Evolutionary conservation across 352 stramenopile genomes (phyloP).

Genomic region (Pythium oligandrum): DNA sequence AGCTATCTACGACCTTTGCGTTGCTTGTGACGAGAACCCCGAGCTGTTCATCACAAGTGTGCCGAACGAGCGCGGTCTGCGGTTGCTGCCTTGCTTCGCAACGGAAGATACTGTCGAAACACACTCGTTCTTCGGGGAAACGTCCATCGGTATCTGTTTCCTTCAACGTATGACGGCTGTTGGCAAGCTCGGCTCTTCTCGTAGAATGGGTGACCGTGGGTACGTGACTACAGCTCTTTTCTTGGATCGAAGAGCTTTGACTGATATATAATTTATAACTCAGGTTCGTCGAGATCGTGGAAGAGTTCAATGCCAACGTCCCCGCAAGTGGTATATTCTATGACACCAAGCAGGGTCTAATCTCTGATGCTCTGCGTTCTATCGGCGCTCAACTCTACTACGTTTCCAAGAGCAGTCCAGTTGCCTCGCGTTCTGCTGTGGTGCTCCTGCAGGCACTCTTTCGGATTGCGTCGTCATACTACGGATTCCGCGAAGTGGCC

Average conservation of each 20-base stretch:
- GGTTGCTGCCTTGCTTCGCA: slow-evolving; percentile 67
- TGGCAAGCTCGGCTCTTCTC: slow-evolving; percentile 48
- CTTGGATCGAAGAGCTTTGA: no score
- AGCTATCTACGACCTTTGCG: slow-evolving; percentile 72
- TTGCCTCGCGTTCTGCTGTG: slow-evolving; percentile 60
- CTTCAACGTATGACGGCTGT: slow-evolving; percentile 71
- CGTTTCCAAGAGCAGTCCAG: slow-evolving; percentile 56
- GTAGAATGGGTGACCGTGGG: slow-evolving; percentile 57
- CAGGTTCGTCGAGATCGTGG: slow-evolving; percentile 78
- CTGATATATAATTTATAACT: no score
- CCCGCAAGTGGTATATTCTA: slow-evolving; percentile 79
- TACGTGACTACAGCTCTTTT: slow-evolving; percentile 18
- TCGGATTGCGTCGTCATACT: slow-evolving; percentile 81
- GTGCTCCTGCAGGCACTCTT: slow-evolving; percentile 81
- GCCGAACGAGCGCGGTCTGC: slow-evolving; percentile 64
- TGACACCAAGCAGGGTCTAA: slow-evolving; percentile 74
- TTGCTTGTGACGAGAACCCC: slow-evolving; percentile 69
- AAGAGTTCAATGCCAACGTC: slow-evolving; percentile 90
- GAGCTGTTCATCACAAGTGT: slow-evolving; percentile 67
- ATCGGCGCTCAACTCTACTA: slow-evolving; percentile 81
- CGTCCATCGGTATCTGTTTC: slow-evolving; percentile 75
- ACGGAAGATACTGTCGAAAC: slow-evolving; percentile 63
- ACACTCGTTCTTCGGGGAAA: slow-evolving; percentile 75
- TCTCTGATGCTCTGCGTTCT: slow-evolving; percentile 69
- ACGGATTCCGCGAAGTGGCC: slow-evolving; percentile 81